phyloP scores from a whole-genome alignment of 495 filamentous ascomycete genomes.

The Neurospora tetrasperma region DNA sequence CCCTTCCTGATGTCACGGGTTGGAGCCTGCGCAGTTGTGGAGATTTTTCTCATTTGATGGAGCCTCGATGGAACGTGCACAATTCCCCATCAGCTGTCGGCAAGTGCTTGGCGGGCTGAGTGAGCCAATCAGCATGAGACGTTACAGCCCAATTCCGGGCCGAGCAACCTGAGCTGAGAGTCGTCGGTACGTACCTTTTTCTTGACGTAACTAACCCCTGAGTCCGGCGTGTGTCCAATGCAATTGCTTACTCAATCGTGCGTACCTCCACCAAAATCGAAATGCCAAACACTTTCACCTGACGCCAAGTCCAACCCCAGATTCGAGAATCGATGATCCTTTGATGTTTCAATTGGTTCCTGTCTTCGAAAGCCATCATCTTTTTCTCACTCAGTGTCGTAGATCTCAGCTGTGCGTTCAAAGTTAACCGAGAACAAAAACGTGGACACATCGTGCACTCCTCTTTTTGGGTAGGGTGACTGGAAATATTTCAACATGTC shows the following conservation, averaged over 20 bases:
- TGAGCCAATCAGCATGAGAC: background rate
- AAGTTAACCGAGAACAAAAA: background rate
- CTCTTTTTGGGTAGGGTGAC: background rate
- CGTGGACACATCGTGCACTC: background rate
- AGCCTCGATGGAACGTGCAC: background rate
- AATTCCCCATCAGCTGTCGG: background rate
- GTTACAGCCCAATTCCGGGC: background rate
- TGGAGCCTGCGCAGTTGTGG: constrained; percentile 16
- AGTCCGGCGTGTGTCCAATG: background rate
- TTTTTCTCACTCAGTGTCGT: background rate
- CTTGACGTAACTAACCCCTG: background rate
- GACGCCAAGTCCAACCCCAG: background rate
- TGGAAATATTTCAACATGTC: background rate
- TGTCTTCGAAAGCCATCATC: background rate
- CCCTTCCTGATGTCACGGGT: constrained; percentile 22
- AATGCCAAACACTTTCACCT: background rate
- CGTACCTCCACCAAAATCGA: background rate
- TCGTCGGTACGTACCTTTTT: background rate
- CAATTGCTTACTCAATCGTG: too few relatives aligned
- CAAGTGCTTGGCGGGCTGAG: constrained; percentile 14
- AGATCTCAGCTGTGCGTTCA: background rate
- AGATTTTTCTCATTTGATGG: constrained; percentile 2
- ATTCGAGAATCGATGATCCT: background rate
- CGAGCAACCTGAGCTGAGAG: background rate
- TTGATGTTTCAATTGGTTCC: background rate